Evolutionary conservation across 139 green algal species (phyloP).

Genomic region (Chlorella sp.): DNA sequence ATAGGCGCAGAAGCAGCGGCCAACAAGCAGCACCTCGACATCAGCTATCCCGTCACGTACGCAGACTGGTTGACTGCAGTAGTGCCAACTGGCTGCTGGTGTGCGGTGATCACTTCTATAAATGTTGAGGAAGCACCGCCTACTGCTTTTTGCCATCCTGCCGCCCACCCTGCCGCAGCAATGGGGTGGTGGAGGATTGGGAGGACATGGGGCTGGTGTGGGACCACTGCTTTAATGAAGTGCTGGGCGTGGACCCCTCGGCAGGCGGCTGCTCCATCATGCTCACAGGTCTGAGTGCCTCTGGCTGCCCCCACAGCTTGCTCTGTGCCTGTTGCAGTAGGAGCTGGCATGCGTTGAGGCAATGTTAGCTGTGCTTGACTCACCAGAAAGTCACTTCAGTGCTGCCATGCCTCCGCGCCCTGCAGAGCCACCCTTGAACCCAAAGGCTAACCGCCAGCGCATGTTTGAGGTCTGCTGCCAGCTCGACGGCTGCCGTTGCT

Average conservation of each 20-base stretch:
- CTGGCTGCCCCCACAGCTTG: too few species aligned
- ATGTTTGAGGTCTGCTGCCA: background rate
- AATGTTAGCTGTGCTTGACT: background rate
- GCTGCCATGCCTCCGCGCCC: background rate
- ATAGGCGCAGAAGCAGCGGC: constrained; percentile 63
- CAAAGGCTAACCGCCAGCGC: background rate
- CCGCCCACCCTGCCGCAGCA: background rate
- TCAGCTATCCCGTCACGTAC: constrained; percentile 79
- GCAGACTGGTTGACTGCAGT: too few species aligned
- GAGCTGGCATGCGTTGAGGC: too few species aligned
- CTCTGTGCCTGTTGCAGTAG: too few species aligned
- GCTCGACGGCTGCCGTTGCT: too few species aligned
- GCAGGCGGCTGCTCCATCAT: constrained; percentile 14
- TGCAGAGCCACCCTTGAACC: constrained; percentile 17
- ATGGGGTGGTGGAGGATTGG: constrained; percentile 70
- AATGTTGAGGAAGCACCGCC: too few species aligned
- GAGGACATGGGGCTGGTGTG: constrained; percentile 77
- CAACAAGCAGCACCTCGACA: constrained; percentile 63
- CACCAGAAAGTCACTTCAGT: background rate
- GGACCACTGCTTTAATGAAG: constrained; percentile 67
- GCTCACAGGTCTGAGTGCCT: too few species aligned
- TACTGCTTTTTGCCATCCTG: too few species aligned
- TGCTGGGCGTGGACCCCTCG: constrained; percentile 43
- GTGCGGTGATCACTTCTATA: background rate
- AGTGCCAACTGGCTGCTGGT: background rate